Base-by-base conservation (phyloP, 2,329 filamentous ascomycete genomes). In the Aspergillus ustus region DNA sequence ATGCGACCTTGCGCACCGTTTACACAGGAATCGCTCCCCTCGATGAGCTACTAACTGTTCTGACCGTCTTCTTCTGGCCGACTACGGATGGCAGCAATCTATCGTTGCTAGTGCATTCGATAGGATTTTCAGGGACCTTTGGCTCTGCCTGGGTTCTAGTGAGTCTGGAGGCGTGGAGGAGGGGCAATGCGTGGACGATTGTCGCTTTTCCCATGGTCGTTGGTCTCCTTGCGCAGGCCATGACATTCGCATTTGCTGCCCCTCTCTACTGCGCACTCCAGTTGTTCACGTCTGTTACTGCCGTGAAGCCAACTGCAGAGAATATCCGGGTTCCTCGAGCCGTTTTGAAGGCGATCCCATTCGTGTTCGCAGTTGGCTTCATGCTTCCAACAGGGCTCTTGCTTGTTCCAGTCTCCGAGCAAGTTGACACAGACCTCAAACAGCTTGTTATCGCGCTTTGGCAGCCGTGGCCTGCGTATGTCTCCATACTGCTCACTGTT, bases 391-490 rank as follows among this genome's bases (percentile, higher is more conserved):
- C 78, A 0, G 59, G 79, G 22, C 63, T 80, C 4, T 79, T 84
- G 74, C 68, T 73, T 11, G 69, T 84, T 4, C 80, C 81, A 1
- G 72, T 77, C 2, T 81, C 81, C 0, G 68, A 67, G 0, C 22
- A 75, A 1, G 64, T 82, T 15, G 74, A 75, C 1, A 67, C 76
- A 17, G 70, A 76, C n/a, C 71, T 74, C 13, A 84, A 83, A 63
- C 83, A 85, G 66, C 73, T 74, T 22, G 76, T 80, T 59, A 81
- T 83, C 28, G 80, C 81, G 1, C 64, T 81, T 50, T 85, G 83
- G 81, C 82, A 85, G 64, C 72, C 77, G 4, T 85, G 83, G 71
- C 82, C 83, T 0, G 67, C 82, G 19, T 81, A 78, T 68, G 77
- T 82, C 7, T 76, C 77, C 3, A 54, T 82, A 11, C 64, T 79